Evolutionary conservation across 1,284 basidiomycete genomes (phyloP).

Genomic region (Vanrija pseudolonga): DNA sequence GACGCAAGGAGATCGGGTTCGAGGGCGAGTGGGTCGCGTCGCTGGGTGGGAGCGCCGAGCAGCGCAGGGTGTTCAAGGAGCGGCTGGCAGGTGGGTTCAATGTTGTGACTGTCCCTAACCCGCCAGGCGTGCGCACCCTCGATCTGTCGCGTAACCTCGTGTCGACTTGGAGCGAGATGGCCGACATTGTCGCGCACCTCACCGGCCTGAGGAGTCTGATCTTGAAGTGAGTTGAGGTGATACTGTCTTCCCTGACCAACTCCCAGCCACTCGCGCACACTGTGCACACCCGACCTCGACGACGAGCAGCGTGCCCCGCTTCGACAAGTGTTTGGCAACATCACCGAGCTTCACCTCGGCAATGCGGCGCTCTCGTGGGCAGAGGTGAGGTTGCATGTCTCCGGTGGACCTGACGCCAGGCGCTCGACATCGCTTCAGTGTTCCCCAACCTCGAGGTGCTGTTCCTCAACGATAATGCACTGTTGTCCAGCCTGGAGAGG

Average conservation of each 20-base stretch:
- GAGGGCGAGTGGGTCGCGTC: constrained; percentile 61
- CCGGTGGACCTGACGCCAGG: constrained; percentile 18
- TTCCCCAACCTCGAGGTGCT: constrained; percentile 64
- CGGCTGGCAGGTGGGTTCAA: constrained; percentile 24
- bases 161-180: constrained; percentile 66
- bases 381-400: constrained; percentile 53
- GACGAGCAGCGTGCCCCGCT: constrained; percentile 51
- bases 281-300: no score
- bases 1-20: constrained; percentile 71
- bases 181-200: constrained; percentile 63
- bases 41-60: constrained; percentile 54
- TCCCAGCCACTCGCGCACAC: constrained; percentile 52
- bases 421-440: constrained; percentile 51
- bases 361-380: constrained; percentile 66
- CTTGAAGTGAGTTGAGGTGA: constrained; percentile 62
- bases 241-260: constrained; percentile 10
- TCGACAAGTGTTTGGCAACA: constrained; percentile 55
- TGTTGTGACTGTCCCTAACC: constrained; percentile 6
- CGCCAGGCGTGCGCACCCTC: constrained; percentile 67
- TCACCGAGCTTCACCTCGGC: constrained; percentile 73
- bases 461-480: constrained; percentile 71
- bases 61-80: constrained; percentile 22
- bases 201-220: constrained; percentile 62
- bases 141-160: constrained; percentile 80
- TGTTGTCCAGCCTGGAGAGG: neutral